Evolutionary conservation across 2,329 filamentous ascomycete genomes (phyloP).

Genomic region (Fusarium equiseti): DNA sequence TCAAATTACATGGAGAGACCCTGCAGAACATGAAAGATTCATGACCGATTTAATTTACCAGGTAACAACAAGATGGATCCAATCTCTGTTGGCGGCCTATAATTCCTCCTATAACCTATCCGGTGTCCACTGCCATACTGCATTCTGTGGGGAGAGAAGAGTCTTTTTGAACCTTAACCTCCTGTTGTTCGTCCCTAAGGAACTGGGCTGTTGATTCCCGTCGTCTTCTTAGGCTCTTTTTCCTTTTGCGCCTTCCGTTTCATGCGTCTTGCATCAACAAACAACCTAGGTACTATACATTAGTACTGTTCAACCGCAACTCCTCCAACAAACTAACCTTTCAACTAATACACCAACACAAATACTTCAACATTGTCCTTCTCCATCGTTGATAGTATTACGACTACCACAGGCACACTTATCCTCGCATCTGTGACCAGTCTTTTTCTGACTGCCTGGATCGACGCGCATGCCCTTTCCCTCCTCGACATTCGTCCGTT

Average conservation of each 20-base stretch:
- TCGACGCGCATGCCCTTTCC: constrained; percentile 5
- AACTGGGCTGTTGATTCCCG: not conserved
- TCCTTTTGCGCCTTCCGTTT: constrained; percentile 2
- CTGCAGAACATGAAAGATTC: constrained; percentile 7
- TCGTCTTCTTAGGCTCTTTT: not conserved
- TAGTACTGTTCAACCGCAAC: not conserved
- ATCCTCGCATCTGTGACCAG: not conserved
- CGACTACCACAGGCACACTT: constrained; percentile 34
- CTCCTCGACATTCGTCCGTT: constrained; percentile 3
- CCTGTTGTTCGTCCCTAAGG: not conserved
- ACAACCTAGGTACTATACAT: not conserved
- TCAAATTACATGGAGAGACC: constrained; percentile 23
- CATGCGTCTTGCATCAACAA: not conserved
- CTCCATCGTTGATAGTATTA: constrained; percentile 25
- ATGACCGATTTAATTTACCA: not conserved
- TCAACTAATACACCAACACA: constrained; percentile 1
- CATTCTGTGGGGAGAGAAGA: constrained; percentile 1
- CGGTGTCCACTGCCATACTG: not conserved
- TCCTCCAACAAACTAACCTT: not conserved
- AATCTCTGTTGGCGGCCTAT: not conserved
- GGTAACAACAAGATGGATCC: not conserved
- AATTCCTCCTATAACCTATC: not conserved
- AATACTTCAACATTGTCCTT: constrained; percentile 12
- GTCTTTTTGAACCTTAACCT: not conserved
- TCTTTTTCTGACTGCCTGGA: constrained; percentile 14